These are phyloP conservation scores for Geosiphon pyriformis DNA, from an alignment of 192 early-diverging fungal genomes.

Conservation along the genomic window DNA sequence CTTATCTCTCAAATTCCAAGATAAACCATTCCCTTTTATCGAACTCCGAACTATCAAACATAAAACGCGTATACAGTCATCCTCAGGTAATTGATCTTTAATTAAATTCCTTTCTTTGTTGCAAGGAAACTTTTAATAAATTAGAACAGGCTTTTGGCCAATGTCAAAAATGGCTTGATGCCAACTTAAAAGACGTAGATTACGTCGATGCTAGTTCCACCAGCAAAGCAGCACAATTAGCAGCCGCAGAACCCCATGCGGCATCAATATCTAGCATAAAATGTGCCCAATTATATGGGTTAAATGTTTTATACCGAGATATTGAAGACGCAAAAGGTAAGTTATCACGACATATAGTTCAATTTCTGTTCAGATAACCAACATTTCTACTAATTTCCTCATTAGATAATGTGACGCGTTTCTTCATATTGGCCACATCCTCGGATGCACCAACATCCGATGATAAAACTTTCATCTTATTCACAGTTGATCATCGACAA, in stretches of 20 bases:
- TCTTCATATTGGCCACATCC: constrained; percentile 78
- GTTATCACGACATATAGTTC: not conserved
- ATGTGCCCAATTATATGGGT: constrained; percentile 72
- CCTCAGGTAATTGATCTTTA: constrained; percentile 41
- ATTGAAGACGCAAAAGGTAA: constrained; percentile 74
- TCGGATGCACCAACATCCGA: constrained; percentile 59
- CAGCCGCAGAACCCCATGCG: constrained; percentile 64
- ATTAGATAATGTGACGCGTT: constrained; percentile 84
- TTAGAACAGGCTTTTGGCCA: constrained; percentile 71
- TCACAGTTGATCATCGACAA: constrained; percentile 87
- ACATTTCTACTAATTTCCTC: not conserved
- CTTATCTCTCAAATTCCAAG: no score
- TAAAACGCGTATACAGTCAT: constrained; percentile 76
- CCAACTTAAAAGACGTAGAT: constrained; percentile 66
- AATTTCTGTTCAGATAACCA: not conserved
- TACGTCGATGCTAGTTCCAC: constrained; percentile 77
- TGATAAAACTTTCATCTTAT: constrained; percentile 77
- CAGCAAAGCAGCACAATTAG: constrained; percentile 81
- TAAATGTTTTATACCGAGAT: constrained; percentile 68
- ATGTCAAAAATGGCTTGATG: constrained; percentile 65
- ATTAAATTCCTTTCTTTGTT: not conserved
- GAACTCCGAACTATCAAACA: constrained; percentile 52
- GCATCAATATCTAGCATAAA: constrained; percentile 79
- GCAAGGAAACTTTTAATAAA: constrained; percentile 11
- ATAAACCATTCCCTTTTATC: constrained; percentile 81